Evolutionary conservation across 345 rosid species (phyloP).

Genomic region (Angophora floribunda): DNA sequence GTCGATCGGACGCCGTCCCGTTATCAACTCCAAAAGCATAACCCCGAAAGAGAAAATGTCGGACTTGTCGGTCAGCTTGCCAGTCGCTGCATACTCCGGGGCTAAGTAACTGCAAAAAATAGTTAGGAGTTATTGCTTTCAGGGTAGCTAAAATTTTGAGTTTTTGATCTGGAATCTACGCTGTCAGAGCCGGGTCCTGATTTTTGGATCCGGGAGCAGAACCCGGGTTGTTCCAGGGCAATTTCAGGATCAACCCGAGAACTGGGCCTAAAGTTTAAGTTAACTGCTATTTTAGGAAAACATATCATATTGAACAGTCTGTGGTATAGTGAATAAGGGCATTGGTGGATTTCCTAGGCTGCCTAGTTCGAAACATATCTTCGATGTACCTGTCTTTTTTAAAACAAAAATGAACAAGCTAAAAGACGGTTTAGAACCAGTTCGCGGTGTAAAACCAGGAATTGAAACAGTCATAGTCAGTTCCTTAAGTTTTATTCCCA

Average conservation of each 20-base stretch:
- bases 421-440: not conserved
- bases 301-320: not conserved
- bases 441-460: not conserved
- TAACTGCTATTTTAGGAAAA: not conserved
- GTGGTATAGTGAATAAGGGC: not conserved
- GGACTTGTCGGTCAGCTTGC: conserved; percentile 82
- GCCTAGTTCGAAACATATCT: not conserved
- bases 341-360: not conserved
- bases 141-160: not conserved
- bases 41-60: conserved; percentile 90
- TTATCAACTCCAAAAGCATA: conserved; percentile 79
- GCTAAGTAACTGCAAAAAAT: conserved; percentile 58
- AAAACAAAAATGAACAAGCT: not conserved
- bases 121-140: not conserved
- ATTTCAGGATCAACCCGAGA: not conserved
- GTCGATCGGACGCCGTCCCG: conserved; percentile 73
- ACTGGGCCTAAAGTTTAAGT: not conserved
- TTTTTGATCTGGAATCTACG: not conserved
- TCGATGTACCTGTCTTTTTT: not conserved
- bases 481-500: not conserved
- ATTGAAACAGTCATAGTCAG: not conserved
- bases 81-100: conserved; percentile 93
- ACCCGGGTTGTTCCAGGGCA: not conserved
- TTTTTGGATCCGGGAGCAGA: not conserved
- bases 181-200: not conserved